Base-by-base conservation (phyloP, 2,329 filamentous ascomycete genomes). In the Pseudodiploospora longispora region DNA sequence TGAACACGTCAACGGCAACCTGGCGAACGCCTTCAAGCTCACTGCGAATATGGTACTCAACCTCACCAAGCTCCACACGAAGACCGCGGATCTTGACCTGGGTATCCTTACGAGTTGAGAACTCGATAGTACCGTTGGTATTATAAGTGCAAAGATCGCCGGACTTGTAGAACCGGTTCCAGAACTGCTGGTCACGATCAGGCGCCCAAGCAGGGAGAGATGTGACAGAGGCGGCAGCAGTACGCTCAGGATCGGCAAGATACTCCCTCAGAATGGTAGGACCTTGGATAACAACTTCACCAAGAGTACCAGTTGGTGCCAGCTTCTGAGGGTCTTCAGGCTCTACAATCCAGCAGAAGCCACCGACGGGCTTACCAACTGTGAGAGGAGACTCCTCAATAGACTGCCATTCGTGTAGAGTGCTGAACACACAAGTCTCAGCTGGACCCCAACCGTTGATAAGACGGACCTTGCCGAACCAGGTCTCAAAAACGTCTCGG, bases 91-190 rank as follows among this genome's bases (percentile, higher is more conserved):
- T 46, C 40, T 46, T 46, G 10, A 46, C 42, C 35, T 46, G 43
- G 1, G 39, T 46, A 10, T 46, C 43, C 28, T 46, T 46, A 10
- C 43, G 43, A n/a, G 43, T 42, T 5, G 43, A 42, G 10, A 46
- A 46, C 38, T 38, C 43, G 5, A 46, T 46, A 1, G 43, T 42
- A 4, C 43, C 51, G 4, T 49, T 44, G 0, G 55, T 55, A 34
- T 65, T 55, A 29, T 70, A 71, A 36, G 55, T 56, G 3, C 59
- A 70, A 5, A 74, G 58, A 50, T 75, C 71, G 5, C 71, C 71
- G 1, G 71, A 72, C 47, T 65, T 67, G 50, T 73, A 75, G 6
- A 68, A 48, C 12, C 31, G 41, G 8, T 46, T 46, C 43, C 43
- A 46, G 12, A 42, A 39, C 10, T 8, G 33, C 4, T 38, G 38